Evolutionary conservation across 768 basidiomycete genomes (phyloP), one percentile per base, ranked within the genome.

Genomic region (Amanita rubescens): DNA sequence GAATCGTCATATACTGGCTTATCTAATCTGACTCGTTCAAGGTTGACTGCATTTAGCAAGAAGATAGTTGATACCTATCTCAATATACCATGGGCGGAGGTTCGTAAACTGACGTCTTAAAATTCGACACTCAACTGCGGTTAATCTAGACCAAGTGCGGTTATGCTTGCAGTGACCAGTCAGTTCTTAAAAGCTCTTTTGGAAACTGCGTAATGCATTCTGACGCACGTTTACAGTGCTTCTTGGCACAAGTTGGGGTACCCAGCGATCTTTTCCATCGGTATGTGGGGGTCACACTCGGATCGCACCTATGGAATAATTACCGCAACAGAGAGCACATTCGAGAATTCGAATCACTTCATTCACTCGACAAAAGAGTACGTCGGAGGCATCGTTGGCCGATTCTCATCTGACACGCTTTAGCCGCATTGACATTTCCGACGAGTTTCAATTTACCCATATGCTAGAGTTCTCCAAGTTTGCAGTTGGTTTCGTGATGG

Each of bases 131-230:
- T 47, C 30, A 48, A 37, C 58, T 3, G 5, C 6, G 5, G 37
- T 48, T 59, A 45, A 34, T 51, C 20, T 41, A 90, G 75, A 96
- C 94, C 53, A 76, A 86, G 73, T 95, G 94, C 71, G 91, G 89
- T 33, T 95, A 96, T 63, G 92, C 91, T 49, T 96, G 93, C 75
- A 90, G 87, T 60, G 93, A 95, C 68, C 92, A 94, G 88, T 91
- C 65, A 69, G 71, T 41, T 56, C 57, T 35, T 47, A 60, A 59
- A 35, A 47, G 56, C 59, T 62, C 58, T 66, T 64, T 53, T 57
- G 60, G 58, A 3, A 2, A 17, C 60, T n/a, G n/a, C n/a, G n/a
- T n/a, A n/a, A n/a, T n/a, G 60, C 57, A 62, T 64, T 59, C 64
- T 69, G 55, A 64, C 32, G 5, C 9, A 25, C 22, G 6, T 8